Percentiles rank a stretch among this genome's conserved stretches.
Evolutionary conservation across 805 yeast genomes (phyloP).

Genomic region (Candida ficus): DNA sequence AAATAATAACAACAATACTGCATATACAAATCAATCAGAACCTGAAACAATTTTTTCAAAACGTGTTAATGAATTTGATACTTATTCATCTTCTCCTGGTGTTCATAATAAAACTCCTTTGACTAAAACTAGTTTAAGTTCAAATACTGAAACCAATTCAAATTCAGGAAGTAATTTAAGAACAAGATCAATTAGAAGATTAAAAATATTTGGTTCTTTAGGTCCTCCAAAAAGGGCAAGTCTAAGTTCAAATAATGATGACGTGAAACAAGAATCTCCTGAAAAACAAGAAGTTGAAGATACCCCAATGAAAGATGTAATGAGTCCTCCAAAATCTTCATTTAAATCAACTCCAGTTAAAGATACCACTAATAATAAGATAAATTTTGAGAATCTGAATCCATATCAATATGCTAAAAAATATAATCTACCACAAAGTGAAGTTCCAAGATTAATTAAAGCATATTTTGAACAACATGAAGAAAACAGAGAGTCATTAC

Average conservation of each 20-base stretch:
- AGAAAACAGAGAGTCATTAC: conserved; percentile 25
- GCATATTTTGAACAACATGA: conserved; percentile 32
- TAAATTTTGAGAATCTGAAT: conserved; percentile 33
- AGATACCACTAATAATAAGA: background rate
- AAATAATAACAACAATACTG: conserved; percentile 11
- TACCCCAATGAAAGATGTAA: conserved; percentile 18
- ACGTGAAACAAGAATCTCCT: background rate
- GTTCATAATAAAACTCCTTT: conserved; percentile 18
- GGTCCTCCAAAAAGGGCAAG: conserved; percentile 34
- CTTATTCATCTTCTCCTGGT: conserved; percentile 16
- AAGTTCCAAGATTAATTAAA: conserved; percentile 32
- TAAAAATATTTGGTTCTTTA: conserved; percentile 24
- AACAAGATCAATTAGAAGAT: conserved; percentile 26
- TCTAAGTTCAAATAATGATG: conserved; percentile 3
- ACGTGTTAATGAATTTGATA: conserved; percentile 8
- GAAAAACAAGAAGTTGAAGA: conserved; percentile 11
- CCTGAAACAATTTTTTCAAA: conserved; percentile 23
- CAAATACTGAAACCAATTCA: conserved; percentile 8
- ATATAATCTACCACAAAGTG: conserved; percentile 31
- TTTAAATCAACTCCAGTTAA: background rate
- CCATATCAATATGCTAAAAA: conserved; percentile 35
- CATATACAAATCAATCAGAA: conserved; percentile 18
- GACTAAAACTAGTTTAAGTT: conserved; percentile 3
- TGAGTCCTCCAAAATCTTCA: conserved; percentile 4
- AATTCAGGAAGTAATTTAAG: conserved; percentile 15